Evolutionary conservation across 108 stramenopile species (phyloP).

Genomic region (Thalassiosira profunda): DNA sequence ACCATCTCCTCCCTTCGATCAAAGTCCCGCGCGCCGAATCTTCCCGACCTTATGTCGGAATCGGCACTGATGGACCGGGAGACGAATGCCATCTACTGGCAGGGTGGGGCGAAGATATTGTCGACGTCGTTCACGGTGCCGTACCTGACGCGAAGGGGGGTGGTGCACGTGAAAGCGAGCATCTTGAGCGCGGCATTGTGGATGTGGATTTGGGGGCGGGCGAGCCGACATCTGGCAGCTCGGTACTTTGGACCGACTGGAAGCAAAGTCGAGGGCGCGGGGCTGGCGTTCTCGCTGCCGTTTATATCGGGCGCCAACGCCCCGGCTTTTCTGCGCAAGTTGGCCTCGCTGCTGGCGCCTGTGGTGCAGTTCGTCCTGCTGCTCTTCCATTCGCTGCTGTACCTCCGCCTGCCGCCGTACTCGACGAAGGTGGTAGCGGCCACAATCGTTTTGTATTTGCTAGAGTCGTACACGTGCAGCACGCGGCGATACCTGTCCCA

Average conservation of each 20-base stretch:
- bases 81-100: constrained; percentile 82
- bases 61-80: constrained; percentile 81
- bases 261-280: too few relatives aligned
- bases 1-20: constrained; percentile 24
- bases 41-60: constrained; percentile 34
- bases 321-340: constrained; percentile 12
- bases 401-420: constrained; percentile 44
- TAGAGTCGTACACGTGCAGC: constrained; percentile 78
- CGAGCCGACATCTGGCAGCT: constrained; percentile 12
- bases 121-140: constrained; percentile 44
- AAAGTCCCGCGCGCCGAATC: background rate
- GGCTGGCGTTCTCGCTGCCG: constrained; percentile 5
- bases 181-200: constrained; percentile 34
- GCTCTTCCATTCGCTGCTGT: constrained; percentile 32
- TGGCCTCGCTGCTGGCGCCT: constrained; percentile 9
- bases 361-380: constrained; percentile 37
- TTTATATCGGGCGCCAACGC: too few relatives aligned
- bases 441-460: constrained; percentile 60
- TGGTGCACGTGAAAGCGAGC: constrained; percentile 48
- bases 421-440: constrained; percentile 36
- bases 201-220: constrained; percentile 46
- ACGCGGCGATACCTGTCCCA: constrained; percentile 76
- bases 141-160: constrained; percentile 35
- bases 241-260: constrained; percentile 31
- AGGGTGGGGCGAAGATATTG: constrained; percentile 58